These are phyloP conservation scores for Aquilaria sinensis DNA, from an alignment of 345 rosid genomes.

Conservation along the genomic window DNA sequence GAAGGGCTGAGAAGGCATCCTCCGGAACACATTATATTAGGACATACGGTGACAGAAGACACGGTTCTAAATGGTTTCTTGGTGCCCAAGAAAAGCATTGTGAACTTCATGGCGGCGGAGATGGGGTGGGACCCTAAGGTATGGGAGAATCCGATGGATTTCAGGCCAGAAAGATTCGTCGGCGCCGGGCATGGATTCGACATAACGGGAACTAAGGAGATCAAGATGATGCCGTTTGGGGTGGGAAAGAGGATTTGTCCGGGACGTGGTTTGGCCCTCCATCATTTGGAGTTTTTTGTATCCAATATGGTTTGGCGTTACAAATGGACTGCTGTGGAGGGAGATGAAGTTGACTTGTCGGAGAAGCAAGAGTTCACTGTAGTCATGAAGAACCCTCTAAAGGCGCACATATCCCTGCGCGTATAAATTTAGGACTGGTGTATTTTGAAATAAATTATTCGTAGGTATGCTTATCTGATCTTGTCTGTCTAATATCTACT, in stretches of 20 bases:
- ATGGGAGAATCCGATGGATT: constrained; percentile 23
- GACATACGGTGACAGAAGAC: not conserved
- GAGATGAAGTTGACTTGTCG: constrained; percentile 18
- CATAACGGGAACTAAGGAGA: constrained; percentile 30
- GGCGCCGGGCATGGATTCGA: constrained; percentile 13
- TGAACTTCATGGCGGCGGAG: not conserved
- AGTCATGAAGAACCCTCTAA: constrained; percentile 8
- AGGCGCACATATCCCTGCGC: not conserved
- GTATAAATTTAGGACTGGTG: too few relatives aligned
- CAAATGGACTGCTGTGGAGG: constrained; percentile 26
- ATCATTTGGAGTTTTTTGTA: constrained; percentile 34
- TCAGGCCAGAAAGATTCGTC: constrained; percentile 34
- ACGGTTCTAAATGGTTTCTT: constrained; percentile 1
- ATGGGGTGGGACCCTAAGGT: not conserved
- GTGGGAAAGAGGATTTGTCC: constrained; percentile 41
- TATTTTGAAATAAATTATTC: too few relatives aligned
- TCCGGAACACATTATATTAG: not conserved
- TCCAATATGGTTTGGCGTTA: constrained; percentile 29
- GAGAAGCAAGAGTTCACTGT: constrained; percentile 27
- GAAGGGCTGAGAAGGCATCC: not conserved
- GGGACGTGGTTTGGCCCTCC: constrained; percentile 20
- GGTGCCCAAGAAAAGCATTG: not conserved
- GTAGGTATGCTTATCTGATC: too few relatives aligned
- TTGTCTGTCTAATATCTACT: too few relatives aligned
- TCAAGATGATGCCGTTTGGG: constrained; percentile 46